A percentile compares a stretch with the other conserved stretches of the same genome.
phyloP scores from a whole-genome alignment of 768 basidiomycete species.

The Calocybe cyanea region DNA sequence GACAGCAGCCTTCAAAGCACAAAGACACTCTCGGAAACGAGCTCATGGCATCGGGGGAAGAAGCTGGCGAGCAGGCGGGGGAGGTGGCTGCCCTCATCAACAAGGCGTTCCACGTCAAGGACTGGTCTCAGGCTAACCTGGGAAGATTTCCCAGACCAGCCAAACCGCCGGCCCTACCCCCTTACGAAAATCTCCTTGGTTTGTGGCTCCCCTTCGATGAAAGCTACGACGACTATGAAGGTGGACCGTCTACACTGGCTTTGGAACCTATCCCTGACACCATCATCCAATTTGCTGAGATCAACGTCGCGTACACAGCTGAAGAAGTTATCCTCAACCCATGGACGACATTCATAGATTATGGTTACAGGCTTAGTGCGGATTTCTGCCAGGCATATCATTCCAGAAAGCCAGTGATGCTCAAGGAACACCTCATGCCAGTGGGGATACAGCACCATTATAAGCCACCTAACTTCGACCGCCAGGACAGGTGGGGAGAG shows the following conservation, averaged over 20 bases:
- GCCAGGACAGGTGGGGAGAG: too few species aligned
- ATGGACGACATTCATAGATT: conserved; percentile 14
- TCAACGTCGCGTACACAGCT: conserved; percentile 12
- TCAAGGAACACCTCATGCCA: conserved; percentile 11
- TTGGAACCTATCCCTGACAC: conserved; percentile 9
- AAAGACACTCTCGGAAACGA: too few species aligned
- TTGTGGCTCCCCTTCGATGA: background rate
- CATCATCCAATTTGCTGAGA: background rate
- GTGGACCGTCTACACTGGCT: conserved; percentile 7
- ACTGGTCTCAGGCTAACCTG: conserved; percentile 1
- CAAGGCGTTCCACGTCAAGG: background rate
- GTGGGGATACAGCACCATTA: too few species aligned
- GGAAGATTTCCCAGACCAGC: conserved; percentile 3
- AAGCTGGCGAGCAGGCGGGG: too few species aligned
- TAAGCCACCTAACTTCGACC: too few species aligned
- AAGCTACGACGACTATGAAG: conserved; percentile 14
- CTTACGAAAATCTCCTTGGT: background rate
- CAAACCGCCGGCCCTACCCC: conserved; percentile 6
- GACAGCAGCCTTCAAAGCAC: too few species aligned
- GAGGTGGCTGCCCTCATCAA: background rate
- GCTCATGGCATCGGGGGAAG: too few species aligned
- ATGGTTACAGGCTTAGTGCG: conserved; percentile 12
- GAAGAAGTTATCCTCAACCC: conserved; percentile 9
- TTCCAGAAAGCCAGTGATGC: background rate
- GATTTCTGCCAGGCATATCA: conserved; percentile 9